These are phyloP conservation scores for Porogramme epimiltina DNA, from an alignment of 1,284 basidiomycete species.

Conservation along the genomic window DNA sequence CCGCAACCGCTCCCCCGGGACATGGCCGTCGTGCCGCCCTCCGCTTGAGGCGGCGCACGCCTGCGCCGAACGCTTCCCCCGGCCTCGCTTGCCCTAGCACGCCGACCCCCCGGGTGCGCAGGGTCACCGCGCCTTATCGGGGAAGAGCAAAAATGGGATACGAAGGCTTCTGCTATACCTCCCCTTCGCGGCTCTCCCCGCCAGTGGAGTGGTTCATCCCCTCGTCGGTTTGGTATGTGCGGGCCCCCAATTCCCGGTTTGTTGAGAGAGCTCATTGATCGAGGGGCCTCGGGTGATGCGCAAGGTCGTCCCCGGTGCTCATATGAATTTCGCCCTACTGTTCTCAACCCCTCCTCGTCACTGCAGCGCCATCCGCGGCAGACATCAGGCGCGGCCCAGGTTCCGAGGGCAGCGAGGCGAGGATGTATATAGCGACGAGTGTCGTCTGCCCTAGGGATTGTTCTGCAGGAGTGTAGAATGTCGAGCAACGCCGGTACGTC, in stretches of 20 bases:
- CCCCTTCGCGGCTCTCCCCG: slow-evolving; percentile 7
- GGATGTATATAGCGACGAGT: slow-evolving; percentile 16
- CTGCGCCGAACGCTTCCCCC: background rate
- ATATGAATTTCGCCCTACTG: slow-evolving; percentile 17
- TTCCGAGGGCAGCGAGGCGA: slow-evolving; percentile 13
- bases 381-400: slow-evolving; percentile 10
- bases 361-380: slow-evolving; percentile 10
- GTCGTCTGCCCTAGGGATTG: background rate
- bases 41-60: slow-evolving; percentile 15
- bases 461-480: slow-evolving; percentile 15
- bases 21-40: slow-evolving; percentile 7
- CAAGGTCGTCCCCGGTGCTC: slow-evolving; percentile 13
- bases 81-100: background rate
- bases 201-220: background rate
- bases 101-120: slow-evolving; percentile 1
- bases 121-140: slow-evolving; percentile 16
- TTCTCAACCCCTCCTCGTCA: slow-evolving; percentile 13
- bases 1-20: slow-evolving; percentile 2
- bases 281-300: slow-evolving; percentile 21
- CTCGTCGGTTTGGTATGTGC: slow-evolving; percentile 8
- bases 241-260: slow-evolving; percentile 15
- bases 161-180: slow-evolving; percentile 3
- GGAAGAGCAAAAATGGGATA: background rate
- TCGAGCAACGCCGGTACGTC: slow-evolving; percentile 14
- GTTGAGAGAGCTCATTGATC: slow-evolving; percentile 16